Evolutionary conservation across 352 stramenopile species (phyloP), one percentile per base, ranked within the genome.

Genomic region (Globisporangium paroecandrum): DNA sequence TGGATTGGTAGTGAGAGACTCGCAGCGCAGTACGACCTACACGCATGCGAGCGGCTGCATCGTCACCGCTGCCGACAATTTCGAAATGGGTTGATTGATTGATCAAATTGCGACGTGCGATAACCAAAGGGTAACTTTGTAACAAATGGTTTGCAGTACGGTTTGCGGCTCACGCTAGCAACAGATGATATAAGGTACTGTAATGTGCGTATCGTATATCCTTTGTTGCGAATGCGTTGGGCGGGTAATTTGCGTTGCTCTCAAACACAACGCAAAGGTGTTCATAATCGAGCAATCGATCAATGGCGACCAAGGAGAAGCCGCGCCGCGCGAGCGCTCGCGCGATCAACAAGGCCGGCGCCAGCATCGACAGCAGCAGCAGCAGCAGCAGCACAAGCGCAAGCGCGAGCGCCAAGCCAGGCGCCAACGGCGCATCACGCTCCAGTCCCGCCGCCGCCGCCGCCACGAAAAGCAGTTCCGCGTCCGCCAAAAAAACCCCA

Each of bases 271-370:
- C 38, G 12, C 38, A 46, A 46, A 46, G 38, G 38, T 46, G 38
- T 7, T 46, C 38, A 46, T 46, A 18, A 46, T 46, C 38, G 38
- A 36, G 4, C 32, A 36, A 43, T 43, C 36, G 36, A 46, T n/a
- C 41, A 51, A 64, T 64, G 58, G 25, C 24, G 8, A 34, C 59
- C 8, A 56, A 53, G 47, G 49, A 66, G 47, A 59, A 57, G 32
- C 36, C 32, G 29, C 60, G 60, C 18, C 43, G 29, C 47, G 32
- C 61, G 34, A 34, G 59, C 27, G 59, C 61, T 12, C 61, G 61
- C 13, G 61, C 61, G 36, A 58, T 66, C 32, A 66, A 58, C 61
- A 66, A 66, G 47, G 49, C 61, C 6, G 61, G 61, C 13, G 22
- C 61, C 2, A 66, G 61, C 49, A 59, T 66, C 61, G 58, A 46